Base-by-base conservation (phyloP, 2,329 filamentous ascomycete species). In the Curvularia sp. region DNA sequence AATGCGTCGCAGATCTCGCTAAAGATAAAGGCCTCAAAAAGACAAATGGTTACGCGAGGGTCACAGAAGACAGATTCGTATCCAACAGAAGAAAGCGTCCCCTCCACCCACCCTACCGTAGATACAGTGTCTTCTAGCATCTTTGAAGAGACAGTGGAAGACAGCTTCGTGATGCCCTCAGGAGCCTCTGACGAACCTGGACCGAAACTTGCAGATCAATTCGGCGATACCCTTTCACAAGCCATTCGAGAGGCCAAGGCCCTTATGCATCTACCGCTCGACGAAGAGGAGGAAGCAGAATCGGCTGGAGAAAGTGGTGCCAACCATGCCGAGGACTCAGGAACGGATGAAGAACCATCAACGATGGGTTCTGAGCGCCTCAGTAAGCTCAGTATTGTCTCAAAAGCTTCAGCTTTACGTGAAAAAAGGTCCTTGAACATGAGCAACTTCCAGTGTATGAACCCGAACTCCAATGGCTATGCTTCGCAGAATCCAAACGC, bases 401-500 rank as follows among this genome's bases (percentile, higher is more conserved):
- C 62, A 1, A 58, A 53, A 26, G 43, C 48, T 4, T 53, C 60
- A 8, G 60, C 59, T 13, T 38, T 55, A 7, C 31, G 51, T 10
- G 53, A 58, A 50, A 74, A 70, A 55, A 59, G 55, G 48, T 55
- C 58, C 0, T 67, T 75, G 60, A 63, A 73, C 12, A 73, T 77
- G 62, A 76, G 79, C 57, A 80, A 74, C 2, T 88, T 86, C 60
- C 78, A 82, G 31, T 89, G 86, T 69, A 88, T 88, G 85, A 79
- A 86, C 44, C 83, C 83, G 59, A 79, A 84, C 55, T 82, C 82
- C 50, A 78, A 78, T 4, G 72, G 69, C 26, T 74, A 75, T 5
- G 72, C 77, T 13, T 70, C 77, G 0, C 72, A 79, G 12, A 91
- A 90, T 64, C 91, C 92, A 0, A 98, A 97, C 72, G 80, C 81